Conservation (phyloP, 345 rosid species). For the Camelina sativa region DNA sequence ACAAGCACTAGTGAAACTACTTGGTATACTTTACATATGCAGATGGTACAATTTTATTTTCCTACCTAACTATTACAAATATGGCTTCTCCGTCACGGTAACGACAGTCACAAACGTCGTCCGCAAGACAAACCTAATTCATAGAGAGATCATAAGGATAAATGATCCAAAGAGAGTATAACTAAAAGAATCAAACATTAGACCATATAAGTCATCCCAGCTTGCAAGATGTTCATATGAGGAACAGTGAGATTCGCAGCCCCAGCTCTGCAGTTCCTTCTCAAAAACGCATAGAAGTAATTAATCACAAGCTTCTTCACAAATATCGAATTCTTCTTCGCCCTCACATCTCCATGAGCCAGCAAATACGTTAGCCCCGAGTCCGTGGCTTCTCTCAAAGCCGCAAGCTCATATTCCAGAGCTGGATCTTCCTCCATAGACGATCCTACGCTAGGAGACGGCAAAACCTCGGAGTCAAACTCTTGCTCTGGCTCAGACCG, state of each 20-base stretch:
- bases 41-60: neutral
- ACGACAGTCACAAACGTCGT: neutral
- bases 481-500: slow-evolving; percentile 43
- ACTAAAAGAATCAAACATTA: slow-evolving; percentile 39
- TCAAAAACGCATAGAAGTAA: slow-evolving; percentile 84
- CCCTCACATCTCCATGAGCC: slow-evolving; percentile 79
- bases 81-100: slow-evolving; percentile 14
- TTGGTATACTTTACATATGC: slow-evolving; percentile 8
- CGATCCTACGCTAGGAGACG: slow-evolving; percentile 57
- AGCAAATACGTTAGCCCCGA: slow-evolving; percentile 87
- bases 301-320: slow-evolving; percentile 88
- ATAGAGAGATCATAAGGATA: neutral
- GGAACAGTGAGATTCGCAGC: slow-evolving; percentile 85
- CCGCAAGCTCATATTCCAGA: slow-evolving; percentile 82
- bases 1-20: neutral
- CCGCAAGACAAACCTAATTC: slow-evolving; percentile 20
- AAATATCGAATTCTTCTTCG: slow-evolving; percentile 78
- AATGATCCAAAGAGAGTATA: neutral
- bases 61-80: neutral
- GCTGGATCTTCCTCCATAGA: slow-evolving; percentile 69
- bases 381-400: slow-evolving; percentile 77
- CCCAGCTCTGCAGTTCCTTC: slow-evolving; percentile 87
- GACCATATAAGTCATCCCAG: slow-evolving; percentile 91
- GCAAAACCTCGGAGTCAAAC: slow-evolving; percentile 47
- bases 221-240: slow-evolving; percentile 85